Conservation (phyloP, 1,284 basidiomycete species). For the Erythrobasidium hasegawianum region DNA sequence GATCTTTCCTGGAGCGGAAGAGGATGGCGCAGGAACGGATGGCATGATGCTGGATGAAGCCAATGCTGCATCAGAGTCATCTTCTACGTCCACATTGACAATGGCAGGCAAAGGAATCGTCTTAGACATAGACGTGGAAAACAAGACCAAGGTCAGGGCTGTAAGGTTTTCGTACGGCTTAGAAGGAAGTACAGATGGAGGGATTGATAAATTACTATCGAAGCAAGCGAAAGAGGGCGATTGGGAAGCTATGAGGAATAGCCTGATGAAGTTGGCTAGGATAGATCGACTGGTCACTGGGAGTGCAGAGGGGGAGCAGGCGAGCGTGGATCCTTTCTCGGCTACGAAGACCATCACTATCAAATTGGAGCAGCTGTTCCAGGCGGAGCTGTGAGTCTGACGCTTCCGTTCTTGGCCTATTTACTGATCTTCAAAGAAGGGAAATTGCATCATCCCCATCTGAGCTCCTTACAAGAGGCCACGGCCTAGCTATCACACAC, state of each 20-base stretch:
- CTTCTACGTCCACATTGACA: constrained; percentile 16
- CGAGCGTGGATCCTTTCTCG: constrained; percentile 13
- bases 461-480: constrained; percentile 24
- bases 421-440: no score
- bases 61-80: neutral
- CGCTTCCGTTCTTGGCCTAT: no score
- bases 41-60: neutral
- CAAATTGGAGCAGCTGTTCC: constrained; percentile 14
- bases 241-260: constrained; percentile 19
- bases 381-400: constrained; percentile 19
- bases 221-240: constrained; percentile 15
- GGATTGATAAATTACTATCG: constrained; percentile 31
- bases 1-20: constrained; percentile 25
- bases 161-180: constrained; percentile 29
- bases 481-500: constrained; percentile 10
- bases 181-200: constrained; percentile 29
- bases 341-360: constrained; percentile 28
- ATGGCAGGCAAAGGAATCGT: constrained; percentile 34
- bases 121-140: constrained; percentile 24
- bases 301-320: constrained; percentile 10
- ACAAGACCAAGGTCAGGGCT: neutral
- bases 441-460: constrained; percentile 21
- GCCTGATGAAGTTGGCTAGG: constrained; percentile 2
- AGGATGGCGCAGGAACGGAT: constrained; percentile 10
- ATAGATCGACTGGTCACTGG: constrained; percentile 23